Base-by-base conservation (phyloP, 352 stramenopile species). In the Pythium pyrilobum region DNA sequence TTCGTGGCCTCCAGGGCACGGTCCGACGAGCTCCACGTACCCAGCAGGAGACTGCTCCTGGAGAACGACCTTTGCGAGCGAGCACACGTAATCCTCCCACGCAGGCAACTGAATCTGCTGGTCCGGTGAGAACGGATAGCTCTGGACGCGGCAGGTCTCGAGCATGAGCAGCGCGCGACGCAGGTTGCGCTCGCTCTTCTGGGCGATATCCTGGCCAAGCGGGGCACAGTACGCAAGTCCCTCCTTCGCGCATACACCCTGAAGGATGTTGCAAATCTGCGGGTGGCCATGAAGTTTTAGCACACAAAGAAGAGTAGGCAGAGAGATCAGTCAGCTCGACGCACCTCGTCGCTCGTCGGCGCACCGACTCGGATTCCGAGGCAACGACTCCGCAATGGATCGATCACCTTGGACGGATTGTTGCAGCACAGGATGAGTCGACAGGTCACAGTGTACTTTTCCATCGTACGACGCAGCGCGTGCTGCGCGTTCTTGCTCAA, bases 371-470 rank as follows among this genome's bases (percentile, higher is more conserved):
- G 85, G 38, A 98, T 89, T n/a, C 85, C 77, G 1, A 98, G 84
- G 69, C 97, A 99, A 58, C 97, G 81, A 59, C 79, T 97, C 34
- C 96, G 90, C 33, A 99, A 70, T n/a, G 97, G 96, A 54, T 98
- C 96, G 63, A 99, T 99, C 7, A 99, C 88, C 67, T 98, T 98
- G 41, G 78, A 96, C 16, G 87, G 88, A 69, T 92, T 98, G 56
- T 98, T 97, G 75, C 97, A 99, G 64, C 87, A 97, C 25, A 99
- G 78, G 59, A 99, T 97, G 31, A 99, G 82, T 27, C 97, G 83
- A 72, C 97, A 99, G 11, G 86, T 96, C 34, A 74, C 73, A 10
- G 95, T 98, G 65, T 89, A 89, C 63, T 92, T 98, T 65, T 99
- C 96, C 96, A 99, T 98, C 1, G 96, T 99, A 21, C 97, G 80